Base-by-base conservation (phyloP, 257 asterid genomes). In the Schizonepeta tenuifolia region DNA sequence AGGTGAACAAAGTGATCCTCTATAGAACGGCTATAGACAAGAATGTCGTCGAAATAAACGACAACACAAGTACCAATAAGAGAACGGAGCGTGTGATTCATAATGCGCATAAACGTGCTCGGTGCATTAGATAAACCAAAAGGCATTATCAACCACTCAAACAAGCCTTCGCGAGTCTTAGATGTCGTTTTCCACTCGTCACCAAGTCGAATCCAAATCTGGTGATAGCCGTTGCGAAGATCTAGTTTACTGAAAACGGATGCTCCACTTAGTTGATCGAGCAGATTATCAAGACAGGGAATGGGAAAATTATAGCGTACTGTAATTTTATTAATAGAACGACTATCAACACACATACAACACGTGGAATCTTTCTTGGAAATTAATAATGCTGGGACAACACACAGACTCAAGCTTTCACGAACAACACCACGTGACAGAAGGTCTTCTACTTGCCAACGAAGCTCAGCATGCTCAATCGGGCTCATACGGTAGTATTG, bases 401-500 rank as follows among this genome's bases (percentile, higher is more conserved):
- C 72, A 47, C 53, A 12, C 0, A 28, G 59, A 9, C 67, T 60
- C 0, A 60, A 9, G 7, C 67, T 60, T 2, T 33, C 15, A 0
- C 17, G 22, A n/a, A 60, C 21, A n/a, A 6, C 24, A 0, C 67
- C 47, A 1, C 22, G 20, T 0, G 33, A 1, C 6, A 60, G 5
- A 1, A 60, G 12, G 1, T 15, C 67, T 1, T 60, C 67, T 0
- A 35, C 67, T 9, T 60, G 67, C 2, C 67, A 15, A 1, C 47
- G 24, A 0, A 35, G 2, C 43, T 58, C 65, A 0, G 12, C 65
- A 2, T 58, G 43, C 17, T 58, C 65, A 6, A 6, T 10, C 5
- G 67, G 49, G 24, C 67, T 60, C 67, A 60, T 60, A 0, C 67
- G 26, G 36, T 60, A 60, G 9, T 60, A 35, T 4, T 33, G 60